Conservation (phyloP, 2,329 filamentous ascomycete species). For the Neonectria faginata region DNA sequence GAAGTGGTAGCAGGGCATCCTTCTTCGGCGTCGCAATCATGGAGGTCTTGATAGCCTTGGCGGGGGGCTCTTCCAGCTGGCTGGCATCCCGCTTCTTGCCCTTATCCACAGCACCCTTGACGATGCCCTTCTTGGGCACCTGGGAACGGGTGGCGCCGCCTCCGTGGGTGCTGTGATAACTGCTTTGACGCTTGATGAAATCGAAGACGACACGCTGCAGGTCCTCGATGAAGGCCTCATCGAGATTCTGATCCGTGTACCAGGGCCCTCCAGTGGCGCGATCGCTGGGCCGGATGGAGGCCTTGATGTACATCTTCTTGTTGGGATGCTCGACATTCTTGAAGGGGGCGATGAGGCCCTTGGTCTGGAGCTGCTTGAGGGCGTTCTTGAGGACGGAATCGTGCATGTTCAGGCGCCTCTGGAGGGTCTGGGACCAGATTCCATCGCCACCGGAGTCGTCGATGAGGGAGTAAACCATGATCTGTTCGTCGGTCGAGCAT, state of each 20-base stretch:
- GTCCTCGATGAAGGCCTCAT: conserved; percentile 86
- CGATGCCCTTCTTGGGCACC: conserved; percentile 66
- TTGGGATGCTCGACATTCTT: conserved; percentile 91
- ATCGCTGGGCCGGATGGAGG: conserved; percentile 84
- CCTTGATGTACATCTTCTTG: conserved; percentile 96
- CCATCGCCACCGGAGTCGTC: conserved; percentile 87
- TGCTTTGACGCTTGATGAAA: conserved; percentile 78
- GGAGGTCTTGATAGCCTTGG: conserved; percentile 46
- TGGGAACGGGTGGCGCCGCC: conserved; percentile 52
- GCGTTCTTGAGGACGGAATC: conserved; percentile 83
- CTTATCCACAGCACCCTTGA: conserved; percentile 60
- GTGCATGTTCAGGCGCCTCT: conserved; percentile 83
- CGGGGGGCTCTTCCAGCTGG: conserved; percentile 50
- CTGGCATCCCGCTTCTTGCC: conserved; percentile 64
- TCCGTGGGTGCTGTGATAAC: conserved; percentile 65
- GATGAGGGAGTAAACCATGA: conserved; percentile 88
- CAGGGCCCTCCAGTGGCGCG: conserved; percentile 93
- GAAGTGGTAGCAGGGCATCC: conserved; percentile 63
- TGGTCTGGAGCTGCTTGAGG: conserved; percentile 85
- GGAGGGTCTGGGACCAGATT: conserved; percentile 91
- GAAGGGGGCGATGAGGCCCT: conserved; percentile 86
- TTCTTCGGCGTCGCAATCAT: conserved; percentile 43
- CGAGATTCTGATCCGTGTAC: conserved; percentile 92
- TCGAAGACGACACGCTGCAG: conserved; percentile 80
- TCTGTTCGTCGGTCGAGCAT: conserved; percentile 77